phyloP scores from a whole-genome alignment of 257 asterid genomes.

The Apocynum venetum region DNA sequence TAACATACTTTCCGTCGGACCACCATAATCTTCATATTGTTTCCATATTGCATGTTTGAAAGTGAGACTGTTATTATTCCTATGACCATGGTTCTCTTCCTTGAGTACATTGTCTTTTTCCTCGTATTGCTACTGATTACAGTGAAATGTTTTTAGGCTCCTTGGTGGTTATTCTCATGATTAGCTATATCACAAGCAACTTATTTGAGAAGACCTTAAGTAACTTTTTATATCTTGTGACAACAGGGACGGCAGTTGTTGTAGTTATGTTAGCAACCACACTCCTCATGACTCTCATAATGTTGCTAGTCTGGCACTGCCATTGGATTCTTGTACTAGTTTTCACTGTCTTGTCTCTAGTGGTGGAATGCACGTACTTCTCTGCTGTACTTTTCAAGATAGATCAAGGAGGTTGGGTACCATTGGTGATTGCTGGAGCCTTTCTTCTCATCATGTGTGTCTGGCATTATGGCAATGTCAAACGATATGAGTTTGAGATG shows the following conservation, averaged over 20 bases:
- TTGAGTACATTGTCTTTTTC: not conserved
- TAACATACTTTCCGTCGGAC: not conserved
- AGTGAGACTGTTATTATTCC: not conserved
- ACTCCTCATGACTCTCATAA: slow-evolving; percentile 80
- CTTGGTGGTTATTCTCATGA: not conserved
- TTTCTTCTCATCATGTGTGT: slow-evolving; percentile 83
- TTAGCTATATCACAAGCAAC: not conserved
- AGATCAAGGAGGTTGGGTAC: slow-evolving; percentile 99
- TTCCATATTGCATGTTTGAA: not conserved
- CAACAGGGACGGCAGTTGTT: slow-evolving; percentile 92
- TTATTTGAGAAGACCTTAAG: not conserved
- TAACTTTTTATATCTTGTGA: not conserved
- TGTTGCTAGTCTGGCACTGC: slow-evolving; percentile 94
- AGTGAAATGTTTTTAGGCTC: not conserved
- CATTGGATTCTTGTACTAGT: slow-evolving; percentile 78
- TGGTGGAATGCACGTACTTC: slow-evolving; percentile 77
- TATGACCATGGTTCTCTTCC: not conserved
- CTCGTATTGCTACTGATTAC: not conserved
- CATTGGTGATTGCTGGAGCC: slow-evolving; percentile 82
- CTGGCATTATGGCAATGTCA: slow-evolving; percentile 87
- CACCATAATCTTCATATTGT: slow-evolving; percentile 2
- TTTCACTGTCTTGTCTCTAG: slow-evolving; percentile 68
- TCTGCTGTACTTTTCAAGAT: slow-evolving; percentile 81
- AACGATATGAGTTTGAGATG: slow-evolving; percentile 91
- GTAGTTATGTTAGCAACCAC: slow-evolving; percentile 93